These are phyloP conservation scores for Tetracentron sinense DNA, from an alignment of 164 flowering plant species.

Conservation along the genomic window DNA sequence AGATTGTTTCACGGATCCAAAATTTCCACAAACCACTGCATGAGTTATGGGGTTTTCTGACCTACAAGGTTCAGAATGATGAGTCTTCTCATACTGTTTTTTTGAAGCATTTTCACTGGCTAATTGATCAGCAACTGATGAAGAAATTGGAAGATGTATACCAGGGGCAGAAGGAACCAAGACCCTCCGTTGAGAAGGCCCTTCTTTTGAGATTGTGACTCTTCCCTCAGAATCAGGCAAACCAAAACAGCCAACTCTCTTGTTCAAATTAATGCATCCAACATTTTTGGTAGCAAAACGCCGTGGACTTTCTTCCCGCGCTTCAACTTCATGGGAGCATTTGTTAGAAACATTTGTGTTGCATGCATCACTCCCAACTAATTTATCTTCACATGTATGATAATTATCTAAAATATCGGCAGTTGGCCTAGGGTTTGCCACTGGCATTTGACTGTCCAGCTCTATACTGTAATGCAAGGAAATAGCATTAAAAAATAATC, in stretches of 20 bases:
- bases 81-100: conserved; percentile 18
- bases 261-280: conserved; percentile 13
- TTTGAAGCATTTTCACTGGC: conserved; percentile 10
- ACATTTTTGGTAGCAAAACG: conserved; percentile 11
- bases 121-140: conserved; percentile 12
- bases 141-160: conserved; percentile 16
- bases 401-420: conserved; percentile 15
- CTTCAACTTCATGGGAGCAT: conserved; percentile 17
- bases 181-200: conserved; percentile 16
- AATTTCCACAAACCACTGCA: conserved; percentile 14
- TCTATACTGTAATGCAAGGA: conserved; percentile 59
- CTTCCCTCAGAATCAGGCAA: conserved; percentile 16
- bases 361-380: conserved; percentile 19
- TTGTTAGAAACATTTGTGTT: conserved; percentile 15
- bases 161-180: conserved; percentile 14
- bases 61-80: conserved; percentile 11
- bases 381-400: conserved; percentile 4
- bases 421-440: conserved; percentile 20
- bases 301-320: conserved; percentile 16
- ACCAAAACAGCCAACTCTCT: conserved; percentile 13
- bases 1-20: conserved; percentile 26
- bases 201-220: conserved; percentile 13
- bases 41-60: conserved; percentile 18
- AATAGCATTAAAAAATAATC: conserved; percentile 16
- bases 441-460: conserved; percentile 28